Percentiles rank a stretch among this genome's conserved stretches.
phyloP scores from a whole-genome alignment of 2,329 filamentous ascomycete genomes.

The Ramularia endophylla region DNA sequence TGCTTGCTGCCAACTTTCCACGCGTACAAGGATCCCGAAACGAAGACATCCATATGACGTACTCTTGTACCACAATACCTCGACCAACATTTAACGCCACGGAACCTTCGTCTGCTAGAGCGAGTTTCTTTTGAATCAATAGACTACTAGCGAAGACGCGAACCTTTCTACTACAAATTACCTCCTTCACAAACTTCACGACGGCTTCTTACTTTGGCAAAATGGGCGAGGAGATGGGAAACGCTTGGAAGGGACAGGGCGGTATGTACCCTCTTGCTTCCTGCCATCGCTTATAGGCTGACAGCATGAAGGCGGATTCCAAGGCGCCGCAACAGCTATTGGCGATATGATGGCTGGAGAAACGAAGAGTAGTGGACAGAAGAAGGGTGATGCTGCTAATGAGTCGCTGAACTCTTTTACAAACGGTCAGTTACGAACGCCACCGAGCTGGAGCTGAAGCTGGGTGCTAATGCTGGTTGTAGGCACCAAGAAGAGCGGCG shows the following conservation, averaged over 20 bases:
- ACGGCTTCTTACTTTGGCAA: conserved; percentile 10
- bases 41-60: too few species aligned
- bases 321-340: conserved; percentile 20
- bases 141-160: too few species aligned
- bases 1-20: too few species aligned
- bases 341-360: conserved; percentile 24
- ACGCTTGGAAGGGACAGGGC: conserved; percentile 27
- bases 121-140: too few species aligned
- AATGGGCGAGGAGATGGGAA: conserved; percentile 24
- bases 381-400: conserved; percentile 25
- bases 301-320: conserved; percentile 21
- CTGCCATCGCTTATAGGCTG: conserved; percentile 1
- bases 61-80: too few species aligned
- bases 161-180: too few species aligned
- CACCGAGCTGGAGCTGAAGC: not conserved
- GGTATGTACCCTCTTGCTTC: too few species aligned
- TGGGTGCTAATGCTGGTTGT: too few species aligned
- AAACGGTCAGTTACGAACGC: conserved; percentile 8
- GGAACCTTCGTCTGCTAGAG: too few species aligned
- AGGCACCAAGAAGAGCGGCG: conserved; percentile 18
- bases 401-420: conserved; percentile 21
- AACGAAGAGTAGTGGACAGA: conserved; percentile 22
- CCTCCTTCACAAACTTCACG: not conserved
- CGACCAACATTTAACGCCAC: too few species aligned
- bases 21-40: too few species aligned